Evolutionary conservation across 495 filamentous ascomycete species (phyloP).

Genomic region (Neohortaea acidophila): DNA sequence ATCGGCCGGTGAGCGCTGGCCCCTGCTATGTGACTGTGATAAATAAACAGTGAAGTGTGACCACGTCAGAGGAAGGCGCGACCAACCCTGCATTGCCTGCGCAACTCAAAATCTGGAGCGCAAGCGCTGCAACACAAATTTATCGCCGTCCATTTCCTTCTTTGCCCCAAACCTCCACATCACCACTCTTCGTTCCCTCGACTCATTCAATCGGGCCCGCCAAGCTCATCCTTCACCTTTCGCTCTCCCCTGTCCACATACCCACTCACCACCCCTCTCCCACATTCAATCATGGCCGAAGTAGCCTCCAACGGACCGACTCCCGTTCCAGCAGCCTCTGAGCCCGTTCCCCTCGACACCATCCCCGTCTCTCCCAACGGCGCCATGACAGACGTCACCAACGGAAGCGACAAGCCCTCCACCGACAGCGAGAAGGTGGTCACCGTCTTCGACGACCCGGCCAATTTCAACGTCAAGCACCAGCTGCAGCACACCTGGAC

Average conservation of each 20-base stretch:
- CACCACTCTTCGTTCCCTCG: neutral
- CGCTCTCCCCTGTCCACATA: neutral
- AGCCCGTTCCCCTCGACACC: constrained; percentile 38
- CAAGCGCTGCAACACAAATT: no score
- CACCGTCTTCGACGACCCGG: constrained; percentile 91
- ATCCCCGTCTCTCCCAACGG: constrained; percentile 63
- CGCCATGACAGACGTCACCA: constrained; percentile 25
- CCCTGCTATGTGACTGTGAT: no score
- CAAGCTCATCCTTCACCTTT: no score
- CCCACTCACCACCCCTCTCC: neutral
- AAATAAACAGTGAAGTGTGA: no score
- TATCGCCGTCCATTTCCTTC: no score
- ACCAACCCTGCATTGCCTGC: no score
- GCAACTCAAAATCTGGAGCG: no score
- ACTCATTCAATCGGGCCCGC: neutral
- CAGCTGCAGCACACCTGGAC: constrained; percentile 94
- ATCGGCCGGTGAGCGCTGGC: no score
- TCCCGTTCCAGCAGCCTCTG: neutral
- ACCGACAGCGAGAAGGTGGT: constrained; percentile 45
- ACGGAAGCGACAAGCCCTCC: constrained; percentile 21
- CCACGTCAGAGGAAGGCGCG: no score
- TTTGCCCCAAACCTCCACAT: no score
- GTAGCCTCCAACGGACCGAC: constrained; percentile 4
- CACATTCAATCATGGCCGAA: constrained; percentile 15
- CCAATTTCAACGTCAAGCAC: constrained; percentile 99